Percentiles rank a stretch among this genome's conserved stretches.
phyloP scores from a whole-genome alignment of 345 rosid genomes.

The Stellera chamaejasme region DNA sequence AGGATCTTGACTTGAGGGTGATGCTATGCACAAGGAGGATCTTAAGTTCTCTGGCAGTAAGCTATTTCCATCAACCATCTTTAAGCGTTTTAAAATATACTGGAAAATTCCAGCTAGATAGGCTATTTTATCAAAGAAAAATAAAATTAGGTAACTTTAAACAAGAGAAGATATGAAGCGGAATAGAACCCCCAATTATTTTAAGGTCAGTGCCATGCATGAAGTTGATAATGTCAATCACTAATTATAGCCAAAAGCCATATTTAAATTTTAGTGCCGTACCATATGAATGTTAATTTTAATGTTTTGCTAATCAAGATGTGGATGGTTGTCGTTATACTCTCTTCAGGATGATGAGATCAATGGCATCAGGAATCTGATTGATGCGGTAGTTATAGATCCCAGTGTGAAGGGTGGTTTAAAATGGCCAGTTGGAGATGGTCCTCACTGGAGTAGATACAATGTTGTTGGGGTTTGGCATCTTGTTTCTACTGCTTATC shows the following conservation, averaged over 20 bases:
- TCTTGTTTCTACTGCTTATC: conserved; percentile 25
- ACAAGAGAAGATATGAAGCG: no score
- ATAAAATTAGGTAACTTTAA: no score
- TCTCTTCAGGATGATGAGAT: conserved; percentile 50
- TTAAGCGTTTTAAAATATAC: neutral
- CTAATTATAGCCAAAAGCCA: no score
- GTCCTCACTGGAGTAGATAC: conserved; percentile 32
- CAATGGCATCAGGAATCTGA: conserved; percentile 30
- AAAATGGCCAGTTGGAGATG: conserved; percentile 49
- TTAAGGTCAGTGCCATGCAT: no score
- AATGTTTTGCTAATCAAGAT: no score
- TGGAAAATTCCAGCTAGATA: no score
- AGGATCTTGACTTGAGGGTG: conserved; percentile 63
- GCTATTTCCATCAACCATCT: conserved; percentile 12
- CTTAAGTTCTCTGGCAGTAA: conserved; percentile 30
- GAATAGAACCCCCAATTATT: no score
- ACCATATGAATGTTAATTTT: no score
- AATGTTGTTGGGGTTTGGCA: conserved; percentile 40
- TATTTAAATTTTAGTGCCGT: no score
- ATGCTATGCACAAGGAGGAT: conserved; percentile 40
- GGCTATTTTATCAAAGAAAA: no score
- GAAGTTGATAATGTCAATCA: no score
- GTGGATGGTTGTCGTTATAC: neutral
- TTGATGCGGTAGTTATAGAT: conserved; percentile 45
- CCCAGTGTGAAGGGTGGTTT: conserved; percentile 58